A percentile compares a stretch with the other conserved stretches of the same genome.
phyloP scores from a whole-genome alignment of 306 rosid genomes.

The Pyrus bretschneideri region DNA sequence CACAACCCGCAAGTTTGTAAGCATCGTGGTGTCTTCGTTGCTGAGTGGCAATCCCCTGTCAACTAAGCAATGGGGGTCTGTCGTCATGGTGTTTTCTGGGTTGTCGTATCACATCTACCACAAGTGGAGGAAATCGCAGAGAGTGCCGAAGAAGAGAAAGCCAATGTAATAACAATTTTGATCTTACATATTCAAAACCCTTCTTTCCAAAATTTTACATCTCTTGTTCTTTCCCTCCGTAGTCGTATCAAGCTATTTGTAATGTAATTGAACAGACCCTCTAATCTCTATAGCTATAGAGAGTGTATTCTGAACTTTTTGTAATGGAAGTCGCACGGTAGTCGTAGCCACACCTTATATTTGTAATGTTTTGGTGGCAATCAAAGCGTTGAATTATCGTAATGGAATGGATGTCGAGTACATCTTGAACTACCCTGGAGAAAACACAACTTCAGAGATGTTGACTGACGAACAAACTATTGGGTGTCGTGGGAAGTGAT shows the following conservation, averaged over 20 bases:
- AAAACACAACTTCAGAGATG: too few relatives aligned
- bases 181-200: background rate
- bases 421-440: too few relatives aligned
- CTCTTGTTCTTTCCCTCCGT: background rate
- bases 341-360: too few relatives aligned
- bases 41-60: conserved; percentile 94
- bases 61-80: conserved; percentile 89
- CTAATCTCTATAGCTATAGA: background rate
- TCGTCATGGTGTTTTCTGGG: conserved; percentile 85
- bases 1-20: conserved; percentile 93
- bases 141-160: conserved; percentile 78
- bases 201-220: background rate
- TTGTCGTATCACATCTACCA: conserved; percentile 86
- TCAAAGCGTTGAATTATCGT: too few relatives aligned
- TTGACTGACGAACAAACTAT: too few relatives aligned
- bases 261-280: conserved; percentile 37
- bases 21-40: conserved; percentile 88
- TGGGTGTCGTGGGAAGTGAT: too few relatives aligned
- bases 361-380: too few relatives aligned
- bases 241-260: conserved; percentile 19
- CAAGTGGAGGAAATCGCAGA: conserved; percentile 84
- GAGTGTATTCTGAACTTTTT: background rate
- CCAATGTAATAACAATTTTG: conserved; percentile 52
- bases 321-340: too few relatives aligned
- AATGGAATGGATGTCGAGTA: too few relatives aligned